Base-by-base conservation (phyloP, 768 basidiomycete genomes). In the Butyriboletus loyo region DNA sequence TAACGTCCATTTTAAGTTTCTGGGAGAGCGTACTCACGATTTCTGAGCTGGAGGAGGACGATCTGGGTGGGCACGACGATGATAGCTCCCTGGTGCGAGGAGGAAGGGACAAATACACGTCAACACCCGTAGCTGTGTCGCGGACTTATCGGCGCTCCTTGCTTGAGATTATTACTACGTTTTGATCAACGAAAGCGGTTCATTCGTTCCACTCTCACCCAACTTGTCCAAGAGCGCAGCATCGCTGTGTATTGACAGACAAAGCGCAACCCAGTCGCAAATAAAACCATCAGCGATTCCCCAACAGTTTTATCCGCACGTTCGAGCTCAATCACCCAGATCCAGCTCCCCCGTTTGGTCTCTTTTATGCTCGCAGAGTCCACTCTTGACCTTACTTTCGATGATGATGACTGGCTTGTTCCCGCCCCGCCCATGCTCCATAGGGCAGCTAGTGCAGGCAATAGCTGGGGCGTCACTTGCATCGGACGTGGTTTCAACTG, bases 391-490 rank as follows among this genome's bases (percentile, higher is more conserved):
- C 69, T 85, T 63, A 70, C 77, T 49, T 85, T 85, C 68, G 86
- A 87, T 64, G 84, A 82, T 56, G 84, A 85, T 57, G 86, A 84
- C 62, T 88, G 87, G 87, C 75, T 77, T 54, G 61, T 77, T 25
- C 74, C 81, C 37, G 72, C 75, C 34, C 74, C 77, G 28, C 67
- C 77, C 5, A 69, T 77, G 27, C 75, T 85, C 19, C 83, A 84
- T 70, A 75, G 80, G 53, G 73, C 85, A 7, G 78, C 86, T 36
- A 87, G 85, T 53, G 83, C 86, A 48, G 82, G 84, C 30, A 82
- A 83, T 55, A 90, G 88, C 70, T 92, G 88, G 87, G 86, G 86
- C 7, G 89, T 92, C 55, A 92, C 90, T 19, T 89, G 82, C 34
- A 85, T 92, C 42, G 90, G 90, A 11, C 82, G 87, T 42, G 90